These are phyloP conservation scores for Pseudogymnoascus sp. DNA, from an alignment of 2,329 filamentous ascomycete genomes.

Conservation along the genomic window DNA sequence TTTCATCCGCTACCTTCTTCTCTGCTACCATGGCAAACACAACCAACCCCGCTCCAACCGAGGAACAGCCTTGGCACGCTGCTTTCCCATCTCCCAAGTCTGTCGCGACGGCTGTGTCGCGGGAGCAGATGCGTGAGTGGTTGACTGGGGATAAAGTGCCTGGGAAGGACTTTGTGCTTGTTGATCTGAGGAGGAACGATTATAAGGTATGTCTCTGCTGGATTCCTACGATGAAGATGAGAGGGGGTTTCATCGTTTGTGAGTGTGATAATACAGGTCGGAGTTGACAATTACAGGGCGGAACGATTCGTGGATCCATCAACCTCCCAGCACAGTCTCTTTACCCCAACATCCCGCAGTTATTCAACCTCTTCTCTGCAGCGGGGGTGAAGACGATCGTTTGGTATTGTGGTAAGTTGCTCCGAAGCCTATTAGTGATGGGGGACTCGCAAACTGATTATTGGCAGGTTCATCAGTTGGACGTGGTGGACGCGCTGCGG, in stretches of 20 bases:
- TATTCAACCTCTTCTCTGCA: slow-evolving; percentile 26
- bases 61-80: slow-evolving; percentile 13
- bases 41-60: neutral
- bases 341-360: slow-evolving; percentile 24
- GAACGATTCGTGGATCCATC: slow-evolving; percentile 28
- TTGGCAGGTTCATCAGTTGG: slow-evolving; percentile 31
- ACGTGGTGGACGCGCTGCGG: slow-evolving; percentile 30
- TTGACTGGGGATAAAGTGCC: slow-evolving; percentile 9
- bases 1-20: neutral
- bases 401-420: slow-evolving; percentile 26
- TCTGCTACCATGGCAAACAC: neutral
- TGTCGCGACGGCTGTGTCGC: neutral
- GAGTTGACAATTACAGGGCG: slow-evolving; percentile 23
- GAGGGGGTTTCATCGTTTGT: neutral
- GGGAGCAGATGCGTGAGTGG: slow-evolving; percentile 9
- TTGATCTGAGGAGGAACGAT: slow-evolving; percentile 32
- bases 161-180: slow-evolving; percentile 22
- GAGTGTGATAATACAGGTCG: neutral
- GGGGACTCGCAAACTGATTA: neutral
- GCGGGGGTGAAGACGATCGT: slow-evolving; percentile 24
- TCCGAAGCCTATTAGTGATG: neutral
- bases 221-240: slow-evolving; percentile 1
- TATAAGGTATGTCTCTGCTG: slow-evolving; percentile 22
- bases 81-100: slow-evolving; percentile 14
- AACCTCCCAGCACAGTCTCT: slow-evolving; percentile 31